These are phyloP conservation scores for Haplosporangium sp. DNA, from an alignment of 371 early-diverging fungal species.

Conservation along the genomic window DNA sequence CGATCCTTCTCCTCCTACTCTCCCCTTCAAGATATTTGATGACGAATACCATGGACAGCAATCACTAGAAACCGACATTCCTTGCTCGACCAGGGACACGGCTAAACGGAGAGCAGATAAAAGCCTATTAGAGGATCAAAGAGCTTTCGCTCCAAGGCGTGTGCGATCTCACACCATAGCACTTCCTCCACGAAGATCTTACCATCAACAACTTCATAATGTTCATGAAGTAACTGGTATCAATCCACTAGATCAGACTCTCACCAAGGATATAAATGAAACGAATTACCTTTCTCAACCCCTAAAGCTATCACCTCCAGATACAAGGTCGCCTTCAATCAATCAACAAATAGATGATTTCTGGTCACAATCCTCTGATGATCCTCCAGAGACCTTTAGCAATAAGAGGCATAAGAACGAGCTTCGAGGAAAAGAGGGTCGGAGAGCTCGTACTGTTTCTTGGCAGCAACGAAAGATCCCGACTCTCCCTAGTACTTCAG, in stretches of 20 bases:
- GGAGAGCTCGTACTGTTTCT: slow-evolving; percentile 3
- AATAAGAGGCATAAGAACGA: slow-evolving; percentile 27
- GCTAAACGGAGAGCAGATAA: slow-evolving; percentile 14
- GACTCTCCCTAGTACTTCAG: neutral
- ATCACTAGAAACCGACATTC: neutral
- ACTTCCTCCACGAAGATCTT: neutral
- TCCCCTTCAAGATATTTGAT: slow-evolving; percentile 3
- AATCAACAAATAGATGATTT: neutral
- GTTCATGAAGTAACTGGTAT: neutral
- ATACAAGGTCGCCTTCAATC: neutral
- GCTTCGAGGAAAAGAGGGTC: slow-evolving; percentile 13
- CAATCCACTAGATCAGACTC: neutral
- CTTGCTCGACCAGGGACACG: neutral
- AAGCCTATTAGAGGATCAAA: neutral
- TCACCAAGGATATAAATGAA: neutral
- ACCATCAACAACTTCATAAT: neutral
- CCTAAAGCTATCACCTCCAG: neutral
- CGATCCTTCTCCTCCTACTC: neutral
- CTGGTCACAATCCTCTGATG: neutral
- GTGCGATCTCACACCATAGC: neutral
- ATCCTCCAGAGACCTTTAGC: slow-evolving; percentile 7
- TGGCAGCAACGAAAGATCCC: neutral
- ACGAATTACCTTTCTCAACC: neutral
- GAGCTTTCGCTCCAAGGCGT: slow-evolving; percentile 4
- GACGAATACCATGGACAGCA: neutral